Evolutionary conservation across 306 rosid genomes (phyloP).

Genomic region (Cyamopsis tetragonoloba): DNA sequence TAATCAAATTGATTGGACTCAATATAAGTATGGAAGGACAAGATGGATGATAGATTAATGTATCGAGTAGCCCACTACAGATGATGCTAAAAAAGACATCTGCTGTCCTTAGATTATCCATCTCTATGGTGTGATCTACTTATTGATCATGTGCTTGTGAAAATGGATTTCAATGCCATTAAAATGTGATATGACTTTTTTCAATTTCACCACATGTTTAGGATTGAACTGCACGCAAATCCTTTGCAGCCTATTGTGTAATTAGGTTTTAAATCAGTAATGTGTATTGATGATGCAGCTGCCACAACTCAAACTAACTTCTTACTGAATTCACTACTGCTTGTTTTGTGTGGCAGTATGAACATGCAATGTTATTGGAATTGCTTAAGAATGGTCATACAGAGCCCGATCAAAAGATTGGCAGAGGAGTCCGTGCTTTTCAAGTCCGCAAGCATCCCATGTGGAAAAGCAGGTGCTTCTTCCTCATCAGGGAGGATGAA

Average conservation of each 20-base stretch:
- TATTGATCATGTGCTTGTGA: background rate
- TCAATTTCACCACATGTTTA: background rate
- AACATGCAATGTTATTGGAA: slow-evolving; percentile 57
- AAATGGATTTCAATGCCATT: background rate
- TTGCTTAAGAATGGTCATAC: slow-evolving; percentile 71
- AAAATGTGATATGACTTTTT: background rate
- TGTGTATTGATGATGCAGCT: background rate
- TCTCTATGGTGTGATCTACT: background rate
- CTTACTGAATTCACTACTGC: background rate
- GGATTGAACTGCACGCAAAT: background rate
- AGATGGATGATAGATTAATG: background rate
- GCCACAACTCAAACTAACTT: background rate
- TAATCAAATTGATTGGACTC: no score
- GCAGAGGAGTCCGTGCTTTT: slow-evolving; percentile 50
- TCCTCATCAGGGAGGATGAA: slow-evolving; percentile 65
- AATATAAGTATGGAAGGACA: background rate
- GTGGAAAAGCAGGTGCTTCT: slow-evolving; percentile 78
- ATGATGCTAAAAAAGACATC: background rate
- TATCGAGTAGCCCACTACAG: no score
- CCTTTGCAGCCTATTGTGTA: background rate
- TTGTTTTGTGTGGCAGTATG: slow-evolving; percentile 59
- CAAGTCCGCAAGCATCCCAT: slow-evolving; percentile 71
- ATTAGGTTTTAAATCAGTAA: background rate
- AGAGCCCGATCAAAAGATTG: slow-evolving; percentile 56
- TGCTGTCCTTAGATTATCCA: background rate